These are phyloP conservation scores for Podospora pseudoanserina DNA, from an alignment of 495 filamentous ascomycete species.

Conservation along the genomic window DNA sequence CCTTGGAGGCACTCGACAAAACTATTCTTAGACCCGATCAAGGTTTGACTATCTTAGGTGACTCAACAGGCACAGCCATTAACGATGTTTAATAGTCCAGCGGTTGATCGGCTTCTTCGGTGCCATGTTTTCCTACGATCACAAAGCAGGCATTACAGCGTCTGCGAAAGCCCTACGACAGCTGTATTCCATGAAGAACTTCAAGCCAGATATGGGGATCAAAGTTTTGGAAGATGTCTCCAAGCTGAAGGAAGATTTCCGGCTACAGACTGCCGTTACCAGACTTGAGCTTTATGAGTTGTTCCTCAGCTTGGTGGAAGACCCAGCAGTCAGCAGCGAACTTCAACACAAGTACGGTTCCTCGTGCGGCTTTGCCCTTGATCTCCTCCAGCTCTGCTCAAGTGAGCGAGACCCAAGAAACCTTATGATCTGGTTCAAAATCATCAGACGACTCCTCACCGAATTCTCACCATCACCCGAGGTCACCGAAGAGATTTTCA, in stretches of 20 bases:
- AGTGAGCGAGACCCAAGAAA: constrained; percentile 49
- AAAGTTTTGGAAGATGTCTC: constrained; percentile 42
- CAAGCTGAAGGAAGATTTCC: constrained; percentile 48
- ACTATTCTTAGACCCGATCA: constrained; percentile 40
- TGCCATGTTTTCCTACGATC: constrained; percentile 48
- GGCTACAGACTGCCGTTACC: constrained; percentile 40
- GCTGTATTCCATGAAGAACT: constrained; percentile 42
- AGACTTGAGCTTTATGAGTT: constrained; percentile 48
- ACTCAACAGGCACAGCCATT: background rate
- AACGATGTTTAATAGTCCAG: constrained; percentile 23
- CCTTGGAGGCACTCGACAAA: constrained; percentile 40
- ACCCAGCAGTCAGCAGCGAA: constrained; percentile 36
- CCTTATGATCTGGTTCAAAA: constrained; percentile 47
- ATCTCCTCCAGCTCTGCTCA: constrained; percentile 42
- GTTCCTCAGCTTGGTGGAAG: constrained; percentile 38
- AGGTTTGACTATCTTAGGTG: constrained; percentile 10
- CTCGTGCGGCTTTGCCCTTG: constrained; percentile 37
- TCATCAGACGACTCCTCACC: constrained; percentile 36
- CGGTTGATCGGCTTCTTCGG: constrained; percentile 47
- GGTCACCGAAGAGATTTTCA: constrained; percentile 43
- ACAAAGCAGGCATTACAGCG: constrained; percentile 48
- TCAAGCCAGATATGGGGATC: constrained; percentile 41
- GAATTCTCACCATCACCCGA: constrained; percentile 41
- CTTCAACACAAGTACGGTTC: constrained; percentile 40
- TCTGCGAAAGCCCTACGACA: constrained; percentile 44